These are phyloP conservation scores for Pestalotiopsis sp. DNA, from an alignment of 2,329 filamentous ascomycete species.

Conservation along the genomic window DNA sequence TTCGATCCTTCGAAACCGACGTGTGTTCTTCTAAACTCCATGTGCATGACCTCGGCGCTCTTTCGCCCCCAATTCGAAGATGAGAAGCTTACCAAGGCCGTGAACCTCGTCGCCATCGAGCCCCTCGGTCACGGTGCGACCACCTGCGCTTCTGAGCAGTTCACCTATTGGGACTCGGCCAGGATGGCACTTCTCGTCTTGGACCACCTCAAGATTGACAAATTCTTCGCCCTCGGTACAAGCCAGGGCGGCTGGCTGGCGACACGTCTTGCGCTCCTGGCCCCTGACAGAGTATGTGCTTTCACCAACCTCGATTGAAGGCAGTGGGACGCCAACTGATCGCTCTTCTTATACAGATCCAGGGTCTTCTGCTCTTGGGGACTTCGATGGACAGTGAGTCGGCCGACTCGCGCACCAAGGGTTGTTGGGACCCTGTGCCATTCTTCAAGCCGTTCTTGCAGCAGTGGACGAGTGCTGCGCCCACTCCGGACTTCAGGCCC, in stretches of 20 bases:
- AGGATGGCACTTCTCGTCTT: constrained; percentile 56
- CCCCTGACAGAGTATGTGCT: constrained; percentile 42
- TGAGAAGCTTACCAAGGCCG: constrained; percentile 36
- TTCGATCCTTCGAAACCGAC: constrained; percentile 53
- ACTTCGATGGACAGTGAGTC: constrained; percentile 57
- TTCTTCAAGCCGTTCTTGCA: constrained; percentile 42
- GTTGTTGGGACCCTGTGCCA: constrained; percentile 49
- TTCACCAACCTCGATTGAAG: background rate
- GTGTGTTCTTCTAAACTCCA: constrained; percentile 50
- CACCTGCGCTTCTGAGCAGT: constrained; percentile 42
- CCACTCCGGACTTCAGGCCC: constrained; percentile 47
- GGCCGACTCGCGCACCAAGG: constrained; percentile 40
- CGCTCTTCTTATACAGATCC: constrained; percentile 35
- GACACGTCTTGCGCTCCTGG: constrained; percentile 50
- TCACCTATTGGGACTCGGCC: constrained; percentile 57
- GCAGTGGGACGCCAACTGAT: background rate
- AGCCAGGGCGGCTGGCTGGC: constrained; percentile 55
- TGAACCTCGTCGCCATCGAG: constrained; percentile 53
- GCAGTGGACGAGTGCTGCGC: constrained; percentile 36
- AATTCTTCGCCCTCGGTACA: constrained; percentile 51
- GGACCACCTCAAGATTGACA: constrained; percentile 46
- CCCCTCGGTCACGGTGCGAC: constrained; percentile 53
- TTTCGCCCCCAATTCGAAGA: constrained; percentile 45
- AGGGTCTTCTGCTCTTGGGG: constrained; percentile 47
- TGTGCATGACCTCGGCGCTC: constrained; percentile 48